phyloP scores from a whole-genome alignment of 768 basidiomycete genomes.

The Strobilomyces confusus region DNA sequence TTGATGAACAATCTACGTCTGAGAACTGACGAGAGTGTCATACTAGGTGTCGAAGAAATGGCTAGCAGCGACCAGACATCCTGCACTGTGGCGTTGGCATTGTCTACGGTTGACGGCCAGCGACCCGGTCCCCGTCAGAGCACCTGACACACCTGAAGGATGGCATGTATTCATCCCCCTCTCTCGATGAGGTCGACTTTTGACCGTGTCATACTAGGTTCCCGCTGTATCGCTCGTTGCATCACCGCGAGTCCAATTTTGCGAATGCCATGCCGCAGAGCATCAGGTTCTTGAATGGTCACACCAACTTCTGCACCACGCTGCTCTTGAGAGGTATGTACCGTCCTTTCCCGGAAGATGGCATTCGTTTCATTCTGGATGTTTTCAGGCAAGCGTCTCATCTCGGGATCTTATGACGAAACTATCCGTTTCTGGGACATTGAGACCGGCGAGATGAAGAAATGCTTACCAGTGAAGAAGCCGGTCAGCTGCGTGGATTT shows the following conservation, averaged over 20 bases:
- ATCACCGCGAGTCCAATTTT: slow-evolving; percentile 86
- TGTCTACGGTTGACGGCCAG: slow-evolving; percentile 68
- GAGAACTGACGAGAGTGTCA: neutral
- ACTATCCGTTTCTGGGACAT: slow-evolving; percentile 93
- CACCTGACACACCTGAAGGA: slow-evolving; percentile 62
- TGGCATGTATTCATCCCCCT: slow-evolving; percentile 47
- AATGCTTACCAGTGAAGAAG: slow-evolving; percentile 80
- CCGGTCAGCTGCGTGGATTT: slow-evolving; percentile 90
- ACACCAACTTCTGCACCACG: slow-evolving; percentile 86
- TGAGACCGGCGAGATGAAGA: slow-evolving; percentile 59
- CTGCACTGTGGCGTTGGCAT: slow-evolving; percentile 74
- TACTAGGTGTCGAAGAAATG: slow-evolving; percentile 41
- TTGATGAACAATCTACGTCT: neutral
- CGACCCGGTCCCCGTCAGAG: slow-evolving; percentile 63
- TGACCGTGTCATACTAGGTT: slow-evolving; percentile 35
- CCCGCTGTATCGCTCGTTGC: slow-evolving; percentile 72
- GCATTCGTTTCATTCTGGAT: neutral
- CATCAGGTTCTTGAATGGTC: slow-evolving; percentile 74
- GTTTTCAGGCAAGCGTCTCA: slow-evolving; percentile 61
- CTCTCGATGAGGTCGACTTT: neutral
- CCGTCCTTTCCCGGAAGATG: neutral
- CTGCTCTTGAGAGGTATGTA: slow-evolving; percentile 55
- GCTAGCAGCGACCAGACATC: slow-evolving; percentile 45
- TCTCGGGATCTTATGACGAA: slow-evolving; percentile 90
- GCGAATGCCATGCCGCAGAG: slow-evolving; percentile 68